Evolutionary conservation across 2,329 filamentous ascomycete genomes (phyloP).

Genomic region (Aspergillus uvarum): DNA sequence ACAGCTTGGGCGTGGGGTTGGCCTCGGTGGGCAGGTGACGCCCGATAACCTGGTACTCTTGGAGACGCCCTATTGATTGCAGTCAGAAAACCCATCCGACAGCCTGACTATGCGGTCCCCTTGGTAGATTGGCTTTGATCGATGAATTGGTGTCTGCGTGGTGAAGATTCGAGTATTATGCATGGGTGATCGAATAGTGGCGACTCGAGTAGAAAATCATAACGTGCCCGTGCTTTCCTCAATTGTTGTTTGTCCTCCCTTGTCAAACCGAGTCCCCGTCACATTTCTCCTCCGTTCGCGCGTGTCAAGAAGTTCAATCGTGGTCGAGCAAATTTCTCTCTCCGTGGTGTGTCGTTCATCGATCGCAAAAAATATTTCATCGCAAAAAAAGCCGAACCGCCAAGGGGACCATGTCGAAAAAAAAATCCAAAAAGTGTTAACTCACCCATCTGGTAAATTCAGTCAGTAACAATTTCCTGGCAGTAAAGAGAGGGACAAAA

Average conservation of each 20-base stretch:
- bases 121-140: constrained; percentile 8
- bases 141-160: constrained; percentile 19
- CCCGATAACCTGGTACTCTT: constrained; percentile 99
- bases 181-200: constrained; percentile 12
- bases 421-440: constrained; percentile 29
- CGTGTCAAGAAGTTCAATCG: neutral
- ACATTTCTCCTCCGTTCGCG: neutral
- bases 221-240: neutral
- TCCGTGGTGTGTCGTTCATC: constrained; percentile 23
- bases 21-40: constrained; percentile 97
- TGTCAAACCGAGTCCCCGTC: neutral
- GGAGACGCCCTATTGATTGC: constrained; percentile 78
- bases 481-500: constrained; percentile 17
- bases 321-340: neutral
- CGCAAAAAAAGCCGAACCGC: constrained; percentile 29
- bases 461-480: constrained; percentile 28
- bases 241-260: constrained; percentile 1
- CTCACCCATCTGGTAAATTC: constrained; percentile 61
- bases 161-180: constrained; percentile 14
- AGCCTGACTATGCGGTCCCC: neutral
- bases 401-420: constrained; percentile 25
- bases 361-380: constrained; percentile 28
- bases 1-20: constrained; percentile 96
- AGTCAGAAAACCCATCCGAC: constrained; percentile 30
- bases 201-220: constrained; percentile 3